Evolutionary conservation across 192 early-diverging fungal species (phyloP).

Genomic region (Linnemannia exigua): DNA sequence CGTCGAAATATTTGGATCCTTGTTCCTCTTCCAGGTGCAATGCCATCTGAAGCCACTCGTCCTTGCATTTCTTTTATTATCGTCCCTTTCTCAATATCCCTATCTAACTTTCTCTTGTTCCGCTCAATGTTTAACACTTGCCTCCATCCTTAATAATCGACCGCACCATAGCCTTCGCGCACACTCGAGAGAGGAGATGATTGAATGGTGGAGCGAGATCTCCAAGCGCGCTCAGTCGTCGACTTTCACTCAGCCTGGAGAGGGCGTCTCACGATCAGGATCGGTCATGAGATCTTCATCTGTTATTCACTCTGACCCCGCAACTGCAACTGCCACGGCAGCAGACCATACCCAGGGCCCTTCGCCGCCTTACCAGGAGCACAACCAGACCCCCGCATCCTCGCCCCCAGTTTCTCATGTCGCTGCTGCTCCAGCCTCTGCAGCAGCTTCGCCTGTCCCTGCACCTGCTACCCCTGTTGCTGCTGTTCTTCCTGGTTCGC

Average conservation of each 20-base stretch:
- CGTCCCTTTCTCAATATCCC: too few species aligned
- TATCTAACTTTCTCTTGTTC: too few species aligned
- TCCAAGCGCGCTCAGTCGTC: conserved; percentile 32
- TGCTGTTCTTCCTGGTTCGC: conserved; percentile 9
- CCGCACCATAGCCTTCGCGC: conserved; percentile 43
- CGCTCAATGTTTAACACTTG: too few species aligned
- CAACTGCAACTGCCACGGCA: neutral
- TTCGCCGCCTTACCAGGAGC: conserved; percentile 24
- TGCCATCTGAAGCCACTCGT: too few species aligned
- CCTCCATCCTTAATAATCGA: too few species aligned
- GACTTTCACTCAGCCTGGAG: conserved; percentile 36
- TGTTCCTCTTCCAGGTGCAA: too few species aligned
- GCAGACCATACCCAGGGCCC: conserved; percentile 16
- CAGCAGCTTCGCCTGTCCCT: conserved; percentile 6
- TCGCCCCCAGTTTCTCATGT: neutral
- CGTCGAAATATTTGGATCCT: too few species aligned
- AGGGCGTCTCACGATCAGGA: conserved; percentile 39
- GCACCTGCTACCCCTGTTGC: neutral
- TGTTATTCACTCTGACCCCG: conserved; percentile 6
- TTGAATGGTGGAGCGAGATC: conserved; percentile 45
- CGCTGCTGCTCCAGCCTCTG: conserved; percentile 10
- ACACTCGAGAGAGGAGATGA: conserved; percentile 45
- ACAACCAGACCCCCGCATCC: conserved; percentile 11
- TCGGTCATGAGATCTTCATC: conserved; percentile 35
- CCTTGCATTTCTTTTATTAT: neutral